Conservation (phyloP, 2,329 filamentous ascomycete genomes). For the Colletotrichum melonis region DNA sequence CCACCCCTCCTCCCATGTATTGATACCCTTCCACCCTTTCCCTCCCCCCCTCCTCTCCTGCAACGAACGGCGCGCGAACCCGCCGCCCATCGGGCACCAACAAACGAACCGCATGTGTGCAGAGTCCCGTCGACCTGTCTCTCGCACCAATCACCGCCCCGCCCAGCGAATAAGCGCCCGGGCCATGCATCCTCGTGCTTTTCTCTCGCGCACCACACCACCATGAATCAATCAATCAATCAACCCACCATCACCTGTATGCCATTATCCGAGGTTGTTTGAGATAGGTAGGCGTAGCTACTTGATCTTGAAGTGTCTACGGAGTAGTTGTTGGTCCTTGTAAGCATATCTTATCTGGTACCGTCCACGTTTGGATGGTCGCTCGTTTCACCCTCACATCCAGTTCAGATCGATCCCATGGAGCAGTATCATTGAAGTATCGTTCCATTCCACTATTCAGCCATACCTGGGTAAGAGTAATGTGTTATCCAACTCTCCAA, state of each 20-base stretch:
- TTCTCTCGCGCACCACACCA: background rate
- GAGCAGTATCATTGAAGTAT: background rate
- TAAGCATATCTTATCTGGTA: background rate
- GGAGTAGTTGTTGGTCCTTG: no score
- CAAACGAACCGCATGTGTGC: background rate
- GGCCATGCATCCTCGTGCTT: background rate
- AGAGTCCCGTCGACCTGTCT: no score
- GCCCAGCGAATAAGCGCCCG: background rate
- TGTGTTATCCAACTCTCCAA: background rate
- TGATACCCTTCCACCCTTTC: background rate
- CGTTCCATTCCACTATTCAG: background rate
- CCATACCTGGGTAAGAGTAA: background rate
- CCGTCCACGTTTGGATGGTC: background rate
- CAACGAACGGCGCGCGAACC: background rate
- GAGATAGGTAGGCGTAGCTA: background rate
- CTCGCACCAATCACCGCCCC: background rate
- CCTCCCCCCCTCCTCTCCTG: background rate
- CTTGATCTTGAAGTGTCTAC: background rate
- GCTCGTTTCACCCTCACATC: background rate
- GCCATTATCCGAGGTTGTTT: background rate
- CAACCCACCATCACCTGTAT: background rate
- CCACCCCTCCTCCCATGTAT: background rate
- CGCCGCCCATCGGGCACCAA: constrained; percentile 12
- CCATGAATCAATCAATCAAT: background rate
- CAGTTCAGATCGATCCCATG: no score